phyloP scores from a whole-genome alignment of 2,329 filamentous ascomycete genomes.

The Diplodia mutila region DNA sequence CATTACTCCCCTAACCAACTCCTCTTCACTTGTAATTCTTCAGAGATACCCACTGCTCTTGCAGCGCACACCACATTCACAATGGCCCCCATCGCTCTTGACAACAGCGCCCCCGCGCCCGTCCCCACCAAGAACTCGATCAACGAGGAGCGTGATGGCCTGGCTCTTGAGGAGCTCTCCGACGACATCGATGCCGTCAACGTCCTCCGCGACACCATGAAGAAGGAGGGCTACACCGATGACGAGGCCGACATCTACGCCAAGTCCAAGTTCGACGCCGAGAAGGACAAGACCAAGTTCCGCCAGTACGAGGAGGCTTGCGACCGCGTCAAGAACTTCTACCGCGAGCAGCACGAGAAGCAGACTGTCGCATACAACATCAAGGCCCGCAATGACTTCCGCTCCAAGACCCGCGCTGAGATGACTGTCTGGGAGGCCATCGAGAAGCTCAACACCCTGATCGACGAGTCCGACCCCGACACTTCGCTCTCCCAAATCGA shows the following conservation, averaged over 20 bases:
- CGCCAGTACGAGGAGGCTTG: conserved; percentile 82
- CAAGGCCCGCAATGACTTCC: conserved; percentile 72
- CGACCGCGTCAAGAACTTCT: conserved; percentile 85
- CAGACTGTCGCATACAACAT: conserved; percentile 86
- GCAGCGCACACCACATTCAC: neutral
- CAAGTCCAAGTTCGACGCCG: conserved; percentile 68
- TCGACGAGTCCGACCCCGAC: conserved; percentile 90
- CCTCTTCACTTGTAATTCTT: neutral
- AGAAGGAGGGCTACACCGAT: conserved; percentile 51
- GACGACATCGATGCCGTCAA: conserved; percentile 65
- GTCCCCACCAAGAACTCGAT: conserved; percentile 47
- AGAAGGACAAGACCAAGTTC: conserved; percentile 80
- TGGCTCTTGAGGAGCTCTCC: conserved; percentile 61
- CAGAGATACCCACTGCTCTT: conserved; percentile 11
- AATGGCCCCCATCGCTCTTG: conserved; percentile 44
- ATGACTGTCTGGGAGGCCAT: conserved; percentile 92
- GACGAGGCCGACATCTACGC: conserved; percentile 57
- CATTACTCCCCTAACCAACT: neutral
- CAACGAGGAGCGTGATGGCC: conserved; percentile 58
- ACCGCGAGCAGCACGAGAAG: conserved; percentile 70
- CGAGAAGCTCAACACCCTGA: conserved; percentile 87
- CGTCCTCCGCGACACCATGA: conserved; percentile 60
- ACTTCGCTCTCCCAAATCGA: conserved; percentile 86
- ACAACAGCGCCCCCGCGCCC: conserved; percentile 46
- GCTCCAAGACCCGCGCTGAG: conserved; percentile 67